A percentile compares a stretch with the other conserved stretches of the same genome.
Conservation (phyloP, 2,329 filamentous ascomycete genomes). For the Neophaeococcomyces mojaviensis region DNA sequence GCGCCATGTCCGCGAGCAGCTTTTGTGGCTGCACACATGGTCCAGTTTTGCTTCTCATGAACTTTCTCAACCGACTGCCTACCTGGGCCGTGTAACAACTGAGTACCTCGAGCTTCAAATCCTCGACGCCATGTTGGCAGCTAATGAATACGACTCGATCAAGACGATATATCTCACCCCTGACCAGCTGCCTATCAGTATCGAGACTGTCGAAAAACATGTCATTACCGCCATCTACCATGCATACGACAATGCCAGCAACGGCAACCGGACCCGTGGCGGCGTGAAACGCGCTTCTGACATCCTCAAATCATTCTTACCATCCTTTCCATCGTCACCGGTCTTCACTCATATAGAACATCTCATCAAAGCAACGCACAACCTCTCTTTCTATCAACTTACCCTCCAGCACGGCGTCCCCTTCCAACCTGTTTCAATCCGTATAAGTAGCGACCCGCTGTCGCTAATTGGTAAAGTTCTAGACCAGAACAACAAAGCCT, state of each 20-base stretch:
- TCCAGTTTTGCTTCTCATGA: conserved; percentile 28
- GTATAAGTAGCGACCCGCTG: conserved; percentile 54
- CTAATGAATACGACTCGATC: conserved; percentile 36
- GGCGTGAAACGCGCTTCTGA: conserved; percentile 56
- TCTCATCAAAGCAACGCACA: conserved; percentile 54
- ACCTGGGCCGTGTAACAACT: conserved; percentile 23
- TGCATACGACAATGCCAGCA: conserved; percentile 58
- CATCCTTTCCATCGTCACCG: conserved; percentile 34
- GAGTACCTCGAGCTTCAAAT: conserved; percentile 46
- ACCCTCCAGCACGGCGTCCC: conserved; percentile 58
- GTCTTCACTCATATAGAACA: conserved; percentile 41
- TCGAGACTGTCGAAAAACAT: conserved; percentile 43
- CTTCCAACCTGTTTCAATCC: conserved; percentile 59
- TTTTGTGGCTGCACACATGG: conserved; percentile 58
- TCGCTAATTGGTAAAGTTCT: conserved; percentile 53
- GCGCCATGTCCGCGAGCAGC: conserved; percentile 40
- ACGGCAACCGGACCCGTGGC: conserved; percentile 56
- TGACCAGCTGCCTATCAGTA: conserved; percentile 31
- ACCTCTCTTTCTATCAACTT: conserved; percentile 58
- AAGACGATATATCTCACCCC: conserved; percentile 33
- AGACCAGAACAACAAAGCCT: conserved; percentile 54
- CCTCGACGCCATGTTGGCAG: conserved; percentile 47
- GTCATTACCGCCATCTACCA: conserved; percentile 47
- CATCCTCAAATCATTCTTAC: conserved; percentile 39
- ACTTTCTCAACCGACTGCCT: conserved; percentile 14